Evolutionary conservation across 2,329 filamentous ascomycete species (phyloP).

Genomic region (Aureobasidium sp.): DNA sequence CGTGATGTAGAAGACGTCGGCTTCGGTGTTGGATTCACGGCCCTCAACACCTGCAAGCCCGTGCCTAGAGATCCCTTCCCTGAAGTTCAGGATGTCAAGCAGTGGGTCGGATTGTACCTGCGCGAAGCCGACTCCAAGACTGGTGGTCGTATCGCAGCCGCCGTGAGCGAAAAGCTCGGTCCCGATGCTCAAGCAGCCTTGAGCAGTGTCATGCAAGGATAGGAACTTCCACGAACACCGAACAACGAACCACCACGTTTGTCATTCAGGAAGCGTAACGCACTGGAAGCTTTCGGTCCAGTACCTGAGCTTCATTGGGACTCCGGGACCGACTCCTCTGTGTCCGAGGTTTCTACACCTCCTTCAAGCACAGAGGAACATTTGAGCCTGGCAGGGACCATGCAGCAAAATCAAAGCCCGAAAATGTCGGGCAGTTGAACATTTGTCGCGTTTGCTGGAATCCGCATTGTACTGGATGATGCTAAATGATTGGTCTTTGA

Average conservation of each 20-base stretch:
- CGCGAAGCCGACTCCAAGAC: constrained; percentile 68
- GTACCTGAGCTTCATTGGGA: neutral
- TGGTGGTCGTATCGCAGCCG: constrained; percentile 59
- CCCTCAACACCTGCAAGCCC: constrained; percentile 81
- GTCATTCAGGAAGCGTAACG: neutral
- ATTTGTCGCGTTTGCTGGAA: neutral
- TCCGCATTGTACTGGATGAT: neutral
- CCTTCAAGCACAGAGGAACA: neutral
- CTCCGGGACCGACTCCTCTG: neutral
- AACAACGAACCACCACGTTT: neutral
- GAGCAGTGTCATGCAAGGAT: constrained; percentile 26
- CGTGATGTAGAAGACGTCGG: constrained; percentile 90
- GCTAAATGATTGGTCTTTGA: neutral
- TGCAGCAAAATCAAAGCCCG: neutral
- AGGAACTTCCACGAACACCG: neutral
- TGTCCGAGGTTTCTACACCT: neutral
- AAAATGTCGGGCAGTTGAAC: neutral
- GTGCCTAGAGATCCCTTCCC: constrained; percentile 72
- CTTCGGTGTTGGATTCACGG: constrained; percentile 91
- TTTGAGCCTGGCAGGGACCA: neutral
- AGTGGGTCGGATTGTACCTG: constrained; percentile 73
- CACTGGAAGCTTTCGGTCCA: neutral
- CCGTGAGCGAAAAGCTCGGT: constrained; percentile 60
- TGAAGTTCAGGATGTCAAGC: constrained; percentile 67
- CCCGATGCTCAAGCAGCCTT: constrained; percentile 33